Evolutionary conservation across 495 filamentous ascomycete species (phyloP).

Genomic region (Penicillium pancosmium): DNA sequence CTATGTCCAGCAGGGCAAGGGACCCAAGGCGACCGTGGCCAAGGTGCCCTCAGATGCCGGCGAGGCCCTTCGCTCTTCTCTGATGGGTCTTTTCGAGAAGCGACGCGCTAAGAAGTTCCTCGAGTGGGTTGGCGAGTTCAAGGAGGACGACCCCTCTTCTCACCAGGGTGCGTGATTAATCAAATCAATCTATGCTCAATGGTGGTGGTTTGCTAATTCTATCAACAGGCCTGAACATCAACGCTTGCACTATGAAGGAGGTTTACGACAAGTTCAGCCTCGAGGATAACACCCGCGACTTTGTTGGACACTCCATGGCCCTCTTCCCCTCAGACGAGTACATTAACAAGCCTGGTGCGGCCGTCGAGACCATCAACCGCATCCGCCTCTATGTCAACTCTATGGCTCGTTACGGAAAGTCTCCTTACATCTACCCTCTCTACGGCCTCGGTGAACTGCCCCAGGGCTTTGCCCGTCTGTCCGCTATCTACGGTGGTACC

Average conservation of each 20-base stretch:
- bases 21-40: conserved; percentile 82
- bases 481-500: conserved; percentile 96
- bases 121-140: conserved; percentile 93
- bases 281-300: conserved; percentile 89
- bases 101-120: conserved; percentile 94
- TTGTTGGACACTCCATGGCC: conserved; percentile 98
- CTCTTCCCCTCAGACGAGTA: conserved; percentile 89
- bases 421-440: conserved; percentile 98
- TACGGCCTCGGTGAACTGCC: conserved; percentile 97
- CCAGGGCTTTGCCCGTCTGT: conserved; percentile 96
- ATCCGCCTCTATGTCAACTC: conserved; percentile 97
- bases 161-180: conserved; percentile 71
- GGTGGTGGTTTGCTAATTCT: conserved; percentile 23
- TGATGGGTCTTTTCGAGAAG: conserved; percentile 99
- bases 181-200: neutral
- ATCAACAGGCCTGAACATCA: conserved; percentile 74
- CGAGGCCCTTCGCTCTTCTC: conserved; percentile 86
- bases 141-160: conserved; percentile 77
- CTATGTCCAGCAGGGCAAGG: conserved; percentile 88
- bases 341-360: conserved; percentile 68
- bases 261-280: conserved; percentile 97
- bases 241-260: conserved; percentile 84
- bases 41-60: conserved; percentile 94
- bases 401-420: conserved; percentile 97
- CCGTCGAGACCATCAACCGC: conserved; percentile 85